Evolutionary conservation across 2,329 filamentous ascomycete genomes (phyloP).

Genomic region (Beauveria australis): DNA sequence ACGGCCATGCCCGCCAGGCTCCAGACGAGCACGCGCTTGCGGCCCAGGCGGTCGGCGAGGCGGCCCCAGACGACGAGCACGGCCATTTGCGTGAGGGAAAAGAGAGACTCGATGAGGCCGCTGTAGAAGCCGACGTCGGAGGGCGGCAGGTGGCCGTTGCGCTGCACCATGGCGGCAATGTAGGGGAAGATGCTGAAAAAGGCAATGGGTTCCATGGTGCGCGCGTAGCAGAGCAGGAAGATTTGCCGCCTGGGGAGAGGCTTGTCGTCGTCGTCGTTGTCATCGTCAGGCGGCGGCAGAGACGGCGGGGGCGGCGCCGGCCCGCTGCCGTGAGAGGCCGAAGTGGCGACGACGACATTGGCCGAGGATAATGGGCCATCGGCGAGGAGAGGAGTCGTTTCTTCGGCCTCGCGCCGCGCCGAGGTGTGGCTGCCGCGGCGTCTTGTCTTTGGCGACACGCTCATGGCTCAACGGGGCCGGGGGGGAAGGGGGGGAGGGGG

Average conservation of each 20-base stretch:
- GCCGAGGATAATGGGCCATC: background rate
- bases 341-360: background rate
- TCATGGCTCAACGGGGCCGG: background rate
- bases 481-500: too few species aligned
- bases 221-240: slow-evolving; percentile 62
- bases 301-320: background rate
- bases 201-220: slow-evolving; percentile 67
- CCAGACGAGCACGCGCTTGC: slow-evolving; percentile 63
- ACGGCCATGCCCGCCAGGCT: slow-evolving; percentile 57
- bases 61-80: slow-evolving; percentile 70
- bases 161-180: slow-evolving; percentile 67
- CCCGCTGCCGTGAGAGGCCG: background rate
- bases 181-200: slow-evolving; percentile 80
- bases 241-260: slow-evolving; percentile 57
- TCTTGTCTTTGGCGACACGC: background rate
- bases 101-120: slow-evolving; percentile 66
- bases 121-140: slow-evolving; percentile 73
- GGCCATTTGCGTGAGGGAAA: slow-evolving; percentile 67
- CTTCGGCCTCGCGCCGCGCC: background rate
- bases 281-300: background rate
- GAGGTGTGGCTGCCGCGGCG: background rate
- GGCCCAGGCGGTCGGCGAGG: slow-evolving; percentile 53
- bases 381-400: slow-evolving; percentile 2
- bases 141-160: slow-evolving; percentile 51
- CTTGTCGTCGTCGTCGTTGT: slow-evolving; percentile 23